A percentile compares a stretch with the other conserved stretches of the same genome.
phyloP scores from a whole-genome alignment of 2,329 filamentous ascomycete species.

The Sclerotinia subarctica region DNA sequence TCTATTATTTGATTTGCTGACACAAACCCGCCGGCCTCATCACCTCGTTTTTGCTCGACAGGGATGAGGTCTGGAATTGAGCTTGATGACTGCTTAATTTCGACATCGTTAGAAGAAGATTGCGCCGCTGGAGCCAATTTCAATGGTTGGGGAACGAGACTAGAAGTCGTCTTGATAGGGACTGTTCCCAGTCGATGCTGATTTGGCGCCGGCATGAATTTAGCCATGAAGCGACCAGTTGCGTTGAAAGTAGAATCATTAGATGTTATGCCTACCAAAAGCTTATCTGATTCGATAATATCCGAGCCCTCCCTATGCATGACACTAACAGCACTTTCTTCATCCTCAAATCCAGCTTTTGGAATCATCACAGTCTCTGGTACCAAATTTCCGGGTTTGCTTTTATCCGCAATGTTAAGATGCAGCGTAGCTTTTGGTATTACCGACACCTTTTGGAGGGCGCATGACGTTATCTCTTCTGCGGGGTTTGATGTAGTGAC shows the following conservation, averaged over 20 bases:
- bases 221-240: slow-evolving; percentile 11
- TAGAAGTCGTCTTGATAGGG: neutral
- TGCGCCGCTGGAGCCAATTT: slow-evolving; percentile 12
- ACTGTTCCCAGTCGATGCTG: neutral
- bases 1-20: slow-evolving; percentile 17
- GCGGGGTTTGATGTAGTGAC: neutral
- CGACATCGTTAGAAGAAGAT: slow-evolving; percentile 7
- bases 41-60: neutral
- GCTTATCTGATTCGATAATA: neutral
- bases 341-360: neutral
- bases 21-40: slow-evolving; percentile 8
- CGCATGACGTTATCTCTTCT: neutral
- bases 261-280: neutral
- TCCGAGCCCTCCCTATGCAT: neutral
- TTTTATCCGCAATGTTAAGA: neutral
- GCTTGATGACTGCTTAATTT: slow-evolving; percentile 21
- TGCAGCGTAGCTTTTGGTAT: neutral
- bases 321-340: neutral
- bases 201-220: neutral
- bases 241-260: slow-evolving; percentile 1
- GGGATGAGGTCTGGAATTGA: neutral
- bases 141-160: neutral
- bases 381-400: neutral
- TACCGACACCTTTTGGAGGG: neutral
- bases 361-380: neutral